These are phyloP conservation scores for Ogataea dorogensis DNA, from an alignment of 805 yeast genomes.

Conservation along the genomic window DNA sequence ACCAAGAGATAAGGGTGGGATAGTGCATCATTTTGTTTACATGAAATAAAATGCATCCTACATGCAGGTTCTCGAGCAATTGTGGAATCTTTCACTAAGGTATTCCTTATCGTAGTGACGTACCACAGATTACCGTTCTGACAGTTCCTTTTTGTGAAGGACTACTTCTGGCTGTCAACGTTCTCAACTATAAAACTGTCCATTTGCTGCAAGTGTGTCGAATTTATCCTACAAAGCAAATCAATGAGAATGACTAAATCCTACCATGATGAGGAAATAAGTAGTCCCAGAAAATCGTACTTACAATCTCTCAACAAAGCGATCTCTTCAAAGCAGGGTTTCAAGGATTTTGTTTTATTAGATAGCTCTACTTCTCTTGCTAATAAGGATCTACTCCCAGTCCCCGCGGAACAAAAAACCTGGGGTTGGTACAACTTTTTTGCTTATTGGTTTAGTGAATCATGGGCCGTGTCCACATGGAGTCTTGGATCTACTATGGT, in stretches of 20 bases:
- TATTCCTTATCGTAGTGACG: not conserved
- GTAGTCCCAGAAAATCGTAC: not conserved
- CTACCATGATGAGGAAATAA: not conserved
- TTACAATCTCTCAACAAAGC: not conserved
- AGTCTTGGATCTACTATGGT: conserved; percentile 28
- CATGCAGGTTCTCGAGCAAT: not conserved
- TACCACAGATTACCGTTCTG: not conserved
- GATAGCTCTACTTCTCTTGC: conserved; percentile 11
- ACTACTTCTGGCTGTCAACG: not conserved
- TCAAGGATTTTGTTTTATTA: not conserved
- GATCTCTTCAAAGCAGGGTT: not conserved
- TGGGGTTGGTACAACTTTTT: conserved; percentile 32
- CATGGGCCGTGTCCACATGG: conserved; percentile 31
- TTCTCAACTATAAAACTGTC: too few species aligned
- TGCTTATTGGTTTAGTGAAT: conserved; percentile 25
- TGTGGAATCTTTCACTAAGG: too few species aligned
- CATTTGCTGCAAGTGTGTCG: too few species aligned
- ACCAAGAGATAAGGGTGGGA: not conserved
- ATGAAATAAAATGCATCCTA: not conserved
- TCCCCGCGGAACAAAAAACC: conserved; percentile 35
- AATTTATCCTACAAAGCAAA: not conserved
- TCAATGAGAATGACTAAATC: not conserved
- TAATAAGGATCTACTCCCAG: conserved; percentile 39
- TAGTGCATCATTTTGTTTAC: not conserved
- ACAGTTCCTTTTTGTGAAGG: not conserved